Conservation (phyloP, 495 filamentous ascomycete genomes). For the Polyplosphaeria fusca region DNA sequence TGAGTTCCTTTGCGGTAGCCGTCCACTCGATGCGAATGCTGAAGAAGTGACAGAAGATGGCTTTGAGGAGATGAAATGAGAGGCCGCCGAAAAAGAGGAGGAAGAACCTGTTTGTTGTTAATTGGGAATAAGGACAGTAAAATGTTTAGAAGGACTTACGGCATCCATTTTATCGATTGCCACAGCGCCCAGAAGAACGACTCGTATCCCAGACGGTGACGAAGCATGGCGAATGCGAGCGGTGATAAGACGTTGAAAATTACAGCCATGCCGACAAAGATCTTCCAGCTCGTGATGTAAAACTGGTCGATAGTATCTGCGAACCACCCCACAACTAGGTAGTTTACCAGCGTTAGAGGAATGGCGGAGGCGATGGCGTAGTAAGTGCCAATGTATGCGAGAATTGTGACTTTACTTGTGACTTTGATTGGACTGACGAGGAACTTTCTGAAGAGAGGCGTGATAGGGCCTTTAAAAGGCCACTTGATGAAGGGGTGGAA, state of each 20-base stretch:
- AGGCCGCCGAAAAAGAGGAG: conserved; percentile 69
- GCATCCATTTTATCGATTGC: conserved; percentile 72
- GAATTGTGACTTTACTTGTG: conserved; percentile 36
- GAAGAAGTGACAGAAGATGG: conserved; percentile 67
- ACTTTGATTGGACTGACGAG: conserved; percentile 34
- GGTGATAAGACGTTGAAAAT: conserved; percentile 70
- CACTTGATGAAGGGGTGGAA: conserved; percentile 59
- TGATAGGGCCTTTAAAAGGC: conserved; percentile 31
- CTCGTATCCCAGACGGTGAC: conserved; percentile 63
- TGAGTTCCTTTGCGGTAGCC: conserved; percentile 61
- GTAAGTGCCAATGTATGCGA: conserved; percentile 39
- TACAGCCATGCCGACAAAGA: conserved; percentile 70
- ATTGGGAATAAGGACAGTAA: background rate
- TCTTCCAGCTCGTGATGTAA: conserved; percentile 73
- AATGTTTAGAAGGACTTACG: conserved; percentile 29
- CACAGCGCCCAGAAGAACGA: conserved; percentile 46
- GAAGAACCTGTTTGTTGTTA: conserved; percentile 44
- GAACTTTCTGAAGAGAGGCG: conserved; percentile 33
- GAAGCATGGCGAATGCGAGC: conserved; percentile 62
- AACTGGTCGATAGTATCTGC: conserved; percentile 71
- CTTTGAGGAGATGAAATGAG: conserved; percentile 65
- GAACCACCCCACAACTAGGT: conserved; percentile 58
- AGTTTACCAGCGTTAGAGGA: conserved; percentile 42
- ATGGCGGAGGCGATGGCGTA: conserved; percentile 46
- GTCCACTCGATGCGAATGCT: conserved; percentile 72